Base-by-base conservation (phyloP, 2,329 filamentous ascomycete genomes). In the Botryotinia convoluta region DNA sequence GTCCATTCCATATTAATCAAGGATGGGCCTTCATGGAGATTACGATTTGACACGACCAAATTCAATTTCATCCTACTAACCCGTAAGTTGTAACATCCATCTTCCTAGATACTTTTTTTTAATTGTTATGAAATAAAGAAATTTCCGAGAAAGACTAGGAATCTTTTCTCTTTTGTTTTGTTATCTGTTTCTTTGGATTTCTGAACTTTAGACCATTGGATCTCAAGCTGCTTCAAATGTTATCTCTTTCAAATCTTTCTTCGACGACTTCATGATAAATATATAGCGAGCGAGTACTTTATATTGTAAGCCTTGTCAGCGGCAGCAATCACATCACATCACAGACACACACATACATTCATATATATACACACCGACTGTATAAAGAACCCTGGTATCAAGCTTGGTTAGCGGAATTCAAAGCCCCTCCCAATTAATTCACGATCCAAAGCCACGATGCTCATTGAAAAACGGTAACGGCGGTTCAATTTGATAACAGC, bases 401-500 rank as follows among this genome's bases (percentile, higher is more conserved):
- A 65, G 44, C 32, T 37, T 35, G 22, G 32, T 65, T 45, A 67
- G 35, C 70, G 70, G 61, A 37, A 37, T 37, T 65, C 48, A 65
- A 22, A 67, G n/a, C 35, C 61, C 32, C 37, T 44, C 60, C 57
- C 51, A 32, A 16, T 32, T 26, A 64, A 51, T 71, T 54, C 60
- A 64, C 70, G n/a, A 72, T 67, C 29, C 20, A 67, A 59, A 65
- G 61, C 59, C 69, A 74, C 59, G 39, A 62, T 69, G 69, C 60
- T 72, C 73, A 63, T 74, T 48, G 65, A 63, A n/a, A 37, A 63
- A 54, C 70, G 63, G 35, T 45, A 54, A 65, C 61, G 39, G 37
- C 48, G 70, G 61, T 29, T 57, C 70, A 37, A 67, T 59, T 59
- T n/a, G 51, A 67, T 16, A 67, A 64, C 16, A 71, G 22, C n/a